These are phyloP conservation scores for Leccinellum rugosiceps DNA, from an alignment of 768 basidiomycete genomes.

Conservation along the genomic window DNA sequence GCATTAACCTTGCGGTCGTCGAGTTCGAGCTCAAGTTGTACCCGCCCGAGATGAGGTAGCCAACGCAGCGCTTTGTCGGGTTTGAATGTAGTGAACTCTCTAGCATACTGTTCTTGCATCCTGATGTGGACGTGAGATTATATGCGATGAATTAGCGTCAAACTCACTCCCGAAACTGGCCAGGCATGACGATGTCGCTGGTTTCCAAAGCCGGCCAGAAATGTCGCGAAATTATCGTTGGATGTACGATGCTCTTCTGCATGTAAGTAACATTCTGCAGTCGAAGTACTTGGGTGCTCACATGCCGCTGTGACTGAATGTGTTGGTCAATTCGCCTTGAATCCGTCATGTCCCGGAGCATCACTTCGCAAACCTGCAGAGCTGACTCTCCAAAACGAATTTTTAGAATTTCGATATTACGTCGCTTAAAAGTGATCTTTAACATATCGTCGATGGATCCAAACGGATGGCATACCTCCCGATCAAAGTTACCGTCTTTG, in stretches of 20 bases:
- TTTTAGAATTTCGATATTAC: conserved; percentile 92
- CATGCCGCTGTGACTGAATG: conserved; percentile 70
- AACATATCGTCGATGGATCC: background rate
- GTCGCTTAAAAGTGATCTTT: conserved; percentile 50
- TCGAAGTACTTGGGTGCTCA: conserved; percentile 33
- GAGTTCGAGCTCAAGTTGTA: conserved; percentile 76
- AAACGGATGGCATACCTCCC: conserved; percentile 41
- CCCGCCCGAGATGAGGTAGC: conserved; percentile 85
- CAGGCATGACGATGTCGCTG: conserved; percentile 74
- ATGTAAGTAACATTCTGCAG: conserved; percentile 3
- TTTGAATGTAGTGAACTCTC: conserved; percentile 78
- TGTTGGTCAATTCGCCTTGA: conserved; percentile 88
- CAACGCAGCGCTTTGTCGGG: conserved; percentile 90
- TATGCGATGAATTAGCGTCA: background rate
- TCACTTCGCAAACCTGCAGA: conserved; percentile 94
- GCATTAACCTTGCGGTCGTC: conserved; percentile 73
- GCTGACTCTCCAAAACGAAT: conserved; percentile 92
- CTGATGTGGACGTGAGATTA: conserved; percentile 35
- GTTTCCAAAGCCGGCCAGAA: conserved; percentile 92
- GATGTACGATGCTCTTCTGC: conserved; percentile 68
- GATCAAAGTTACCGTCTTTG: conserved; percentile 74
- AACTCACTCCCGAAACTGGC: conserved; percentile 75
- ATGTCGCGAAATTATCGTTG: conserved; percentile 87
- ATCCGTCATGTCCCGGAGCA: conserved; percentile 96
- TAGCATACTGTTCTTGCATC: conserved; percentile 71